phyloP scores from a whole-genome alignment of 371 early-diverging fungal species.

The Chytridiales sp. region DNA sequence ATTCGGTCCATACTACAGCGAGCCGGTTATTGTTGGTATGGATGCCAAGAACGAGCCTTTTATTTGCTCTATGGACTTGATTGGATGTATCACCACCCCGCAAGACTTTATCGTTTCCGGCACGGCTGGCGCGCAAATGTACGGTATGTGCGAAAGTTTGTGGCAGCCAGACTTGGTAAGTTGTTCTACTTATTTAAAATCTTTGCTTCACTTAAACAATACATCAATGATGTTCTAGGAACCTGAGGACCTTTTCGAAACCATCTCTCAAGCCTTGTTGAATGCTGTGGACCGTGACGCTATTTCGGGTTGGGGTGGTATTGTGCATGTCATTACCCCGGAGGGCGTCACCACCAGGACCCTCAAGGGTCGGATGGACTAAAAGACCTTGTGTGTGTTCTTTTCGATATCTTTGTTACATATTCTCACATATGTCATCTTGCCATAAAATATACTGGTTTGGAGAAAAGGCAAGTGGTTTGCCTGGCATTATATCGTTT shows the following conservation, averaged over 20 bases:
- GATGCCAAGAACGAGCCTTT: constrained; percentile 89
- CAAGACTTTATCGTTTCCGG: constrained; percentile 97
- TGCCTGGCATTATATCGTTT: too few relatives aligned
- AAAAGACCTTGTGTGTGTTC: too few relatives aligned
- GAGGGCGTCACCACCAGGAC: constrained; percentile 82
- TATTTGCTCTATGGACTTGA: constrained; percentile 95
- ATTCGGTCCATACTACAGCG: constrained; percentile 95
- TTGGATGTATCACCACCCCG: constrained; percentile 96
- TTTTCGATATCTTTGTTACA: too few relatives aligned
- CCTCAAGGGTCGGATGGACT: constrained; percentile 86
- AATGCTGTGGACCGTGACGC: constrained; percentile 99
- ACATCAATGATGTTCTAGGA: constrained; percentile 35
- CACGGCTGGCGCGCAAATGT: constrained; percentile 87
- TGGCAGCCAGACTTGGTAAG: constrained; percentile 94
- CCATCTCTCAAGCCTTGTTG: constrained; percentile 94
- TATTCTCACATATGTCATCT: too few relatives aligned
- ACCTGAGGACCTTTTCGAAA: constrained; percentile 98
- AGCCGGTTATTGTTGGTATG: constrained; percentile 96
- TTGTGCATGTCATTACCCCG: constrained; percentile 90
- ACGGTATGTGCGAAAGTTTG: constrained; percentile 97
- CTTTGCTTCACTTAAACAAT: not conserved
- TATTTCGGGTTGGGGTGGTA: constrained; percentile 98
- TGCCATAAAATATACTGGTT: too few relatives aligned
- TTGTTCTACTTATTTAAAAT: not conserved
- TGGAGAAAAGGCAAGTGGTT: too few relatives aligned